Evolutionary conservation across 2,329 filamentous ascomycete genomes (phyloP).

Genomic region (Decorospora gaudefroyi): DNA sequence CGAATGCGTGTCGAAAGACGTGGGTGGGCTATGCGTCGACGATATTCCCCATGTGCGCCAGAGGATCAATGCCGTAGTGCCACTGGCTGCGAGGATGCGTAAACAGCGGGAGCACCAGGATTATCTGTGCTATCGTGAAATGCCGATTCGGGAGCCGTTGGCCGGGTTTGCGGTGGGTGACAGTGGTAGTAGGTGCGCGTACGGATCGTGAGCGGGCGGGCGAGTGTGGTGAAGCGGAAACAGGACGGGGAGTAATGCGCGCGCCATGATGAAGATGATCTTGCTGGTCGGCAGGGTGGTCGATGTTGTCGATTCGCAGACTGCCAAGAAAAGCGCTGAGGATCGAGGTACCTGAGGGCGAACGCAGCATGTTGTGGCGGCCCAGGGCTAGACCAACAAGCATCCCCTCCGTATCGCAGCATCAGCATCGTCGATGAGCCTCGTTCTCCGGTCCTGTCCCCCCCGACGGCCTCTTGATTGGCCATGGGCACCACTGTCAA

Average conservation of each 20-base stretch:
- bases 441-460: constrained; percentile 2
- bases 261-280: constrained; percentile 26
- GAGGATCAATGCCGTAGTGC: not conserved
- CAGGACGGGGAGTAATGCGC: not conserved
- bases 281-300: constrained; percentile 10
- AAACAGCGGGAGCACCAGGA: constrained; percentile 3
- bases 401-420: constrained; percentile 7
- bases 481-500: too few relatives aligned
- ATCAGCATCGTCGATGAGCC: constrained; percentile 25
- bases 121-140: too few relatives aligned
- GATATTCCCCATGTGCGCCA: constrained; percentile 24
- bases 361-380: constrained; percentile 9
- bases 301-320: constrained; percentile 24
- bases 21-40: constrained; percentile 14
- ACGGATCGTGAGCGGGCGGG: not conserved
- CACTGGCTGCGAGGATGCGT: not conserved
- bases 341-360: constrained; percentile 20
- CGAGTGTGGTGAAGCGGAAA: not conserved
- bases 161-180: too few relatives aligned
- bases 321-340: constrained; percentile 20
- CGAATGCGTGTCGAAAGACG: constrained; percentile 1
- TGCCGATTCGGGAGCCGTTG: constrained; percentile 3
- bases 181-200: too few relatives aligned
- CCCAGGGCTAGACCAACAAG: constrained; percentile 13
- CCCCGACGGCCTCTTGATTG: constrained; percentile 10